Base-by-base conservation (phyloP, 805 yeast genomes). In the Saccharomycopsis javanensis region DNA sequence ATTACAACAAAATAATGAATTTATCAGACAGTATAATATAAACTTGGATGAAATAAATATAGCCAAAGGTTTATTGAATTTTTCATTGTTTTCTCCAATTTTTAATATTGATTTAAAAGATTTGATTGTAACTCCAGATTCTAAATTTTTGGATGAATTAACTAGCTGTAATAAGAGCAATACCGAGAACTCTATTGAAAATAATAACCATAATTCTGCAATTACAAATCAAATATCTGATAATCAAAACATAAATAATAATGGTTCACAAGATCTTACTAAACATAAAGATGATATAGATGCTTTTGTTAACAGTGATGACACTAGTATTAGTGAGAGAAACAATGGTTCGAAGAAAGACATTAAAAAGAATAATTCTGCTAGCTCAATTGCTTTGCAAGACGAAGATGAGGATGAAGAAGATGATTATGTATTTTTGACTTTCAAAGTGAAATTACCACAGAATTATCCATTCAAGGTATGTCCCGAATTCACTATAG, bases 31-130 rank as follows among this genome's bases (percentile, higher is more conserved):
- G 67, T 96, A 97, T 0, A 88, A 86, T 63, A 78, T 94, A 2
- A 73, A 83, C 1, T 90, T 94, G 68, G 98, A 92, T 66, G 82
- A 83, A 63, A 90, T 94, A 5, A 83, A 94, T 1, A 96, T 92
- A 0, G 81, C 95, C 0, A 85, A 96, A 0, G 97, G 98, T 45
- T 82, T 77, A 31, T 72, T 91, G 57, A 81, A 82, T 2, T 69
- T 94, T 11, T 83, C 95, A n/a, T 69, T 94, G 55, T 79, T 83
- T 61, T 97, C 97, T 0, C 88, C 89, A 0, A 83, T 90, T 88
- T 76, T 80, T 0, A 65, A 68, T 8, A 23, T 55, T n/a, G 63
- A 65, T 1, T 68, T 59, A 45, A 56, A 55, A n/a, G 51, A 46
- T 3, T 50, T 52, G 35, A 50, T 59, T 11, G 27, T 54, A 5